A percentile compares a stretch with the other conserved stretches of the same genome.
Conservation (phyloP, 805 yeast genomes). For the Sungouiella blattae region DNA sequence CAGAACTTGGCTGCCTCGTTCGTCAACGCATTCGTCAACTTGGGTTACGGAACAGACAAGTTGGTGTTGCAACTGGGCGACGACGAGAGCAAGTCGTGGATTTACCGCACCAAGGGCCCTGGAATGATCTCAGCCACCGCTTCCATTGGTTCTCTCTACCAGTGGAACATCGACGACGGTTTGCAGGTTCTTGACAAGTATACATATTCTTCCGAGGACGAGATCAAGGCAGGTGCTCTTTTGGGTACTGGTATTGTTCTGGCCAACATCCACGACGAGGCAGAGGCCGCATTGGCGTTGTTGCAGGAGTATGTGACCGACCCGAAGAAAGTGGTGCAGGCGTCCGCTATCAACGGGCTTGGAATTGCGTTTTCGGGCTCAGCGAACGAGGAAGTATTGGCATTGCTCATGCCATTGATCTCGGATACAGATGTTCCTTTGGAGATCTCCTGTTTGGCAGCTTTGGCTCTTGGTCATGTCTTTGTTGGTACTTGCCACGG, state of each 20-base stretch:
- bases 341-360: constrained; percentile 84
- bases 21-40: constrained; percentile 85
- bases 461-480: constrained; percentile 88
- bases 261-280: constrained; percentile 91
- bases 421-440: constrained; percentile 71
- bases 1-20: constrained; percentile 94
- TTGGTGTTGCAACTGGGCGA: constrained; percentile 58
- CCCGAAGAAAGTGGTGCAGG: constrained; percentile 57
- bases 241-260: constrained; percentile 93
- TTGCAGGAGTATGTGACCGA: constrained; percentile 79
- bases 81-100: constrained; percentile 73
- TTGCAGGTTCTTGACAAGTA: constrained; percentile 86
- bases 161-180: constrained; percentile 90
- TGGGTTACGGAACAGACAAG: constrained; percentile 88
- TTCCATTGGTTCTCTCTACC: constrained; percentile 80
- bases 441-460: constrained; percentile 81
- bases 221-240: constrained; percentile 93
- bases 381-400: constrained; percentile 76
- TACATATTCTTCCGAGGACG: constrained; percentile 78
- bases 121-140: constrained; percentile 94
- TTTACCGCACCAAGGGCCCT: constrained; percentile 84
- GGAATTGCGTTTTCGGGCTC: constrained; percentile 96
- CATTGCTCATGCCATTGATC: constrained; percentile 74
- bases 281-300: constrained; percentile 85
- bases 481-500: constrained; percentile 96